Conservation (phyloP, 164 flowering plant species). For the Umbellularia californica region DNA sequence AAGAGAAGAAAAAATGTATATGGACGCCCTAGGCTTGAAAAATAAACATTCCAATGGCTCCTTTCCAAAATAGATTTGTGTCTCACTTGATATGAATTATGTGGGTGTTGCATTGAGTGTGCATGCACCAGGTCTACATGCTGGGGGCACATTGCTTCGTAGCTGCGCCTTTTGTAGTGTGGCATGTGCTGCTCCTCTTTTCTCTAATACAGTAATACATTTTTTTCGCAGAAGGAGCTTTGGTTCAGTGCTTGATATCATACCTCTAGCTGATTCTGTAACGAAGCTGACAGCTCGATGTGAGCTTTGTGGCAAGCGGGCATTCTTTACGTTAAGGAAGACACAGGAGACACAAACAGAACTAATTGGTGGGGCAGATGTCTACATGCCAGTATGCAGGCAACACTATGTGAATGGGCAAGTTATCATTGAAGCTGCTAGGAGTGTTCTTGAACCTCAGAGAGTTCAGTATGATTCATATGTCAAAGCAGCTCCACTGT, state of each 20-base stretch:
- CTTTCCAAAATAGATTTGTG: no score
- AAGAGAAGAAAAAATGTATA: no score
- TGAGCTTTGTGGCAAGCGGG: conserved; percentile 77
- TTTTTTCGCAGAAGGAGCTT: conserved; percentile 65
- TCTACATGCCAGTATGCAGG: conserved; percentile 95
- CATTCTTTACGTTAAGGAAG: conserved; percentile 82
- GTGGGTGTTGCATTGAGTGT: no score
- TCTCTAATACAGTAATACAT: no score
- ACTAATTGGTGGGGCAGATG: conserved; percentile 80
- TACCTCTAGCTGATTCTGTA: conserved; percentile 87
- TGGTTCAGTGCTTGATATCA: conserved; percentile 78
- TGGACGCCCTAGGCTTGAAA: no score
- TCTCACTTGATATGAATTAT: no score
- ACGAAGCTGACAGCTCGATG: conserved; percentile 88
- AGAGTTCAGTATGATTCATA: conserved; percentile 16
- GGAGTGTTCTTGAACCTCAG: conserved; percentile 26
- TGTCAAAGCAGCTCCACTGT: conserved; percentile 30
- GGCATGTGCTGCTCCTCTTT: background rate
- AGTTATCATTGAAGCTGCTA: conserved; percentile 46
- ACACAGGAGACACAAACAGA: conserved; percentile 61
- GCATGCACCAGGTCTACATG: no score
- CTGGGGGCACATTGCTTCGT: no score
- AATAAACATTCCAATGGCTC: no score
- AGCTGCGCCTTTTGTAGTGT: no score
- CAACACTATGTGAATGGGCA: conserved; percentile 74